These are phyloP conservation scores for Phytophthora litchii DNA, from an alignment of 352 stramenopile genomes.

Conservation along the genomic window DNA sequence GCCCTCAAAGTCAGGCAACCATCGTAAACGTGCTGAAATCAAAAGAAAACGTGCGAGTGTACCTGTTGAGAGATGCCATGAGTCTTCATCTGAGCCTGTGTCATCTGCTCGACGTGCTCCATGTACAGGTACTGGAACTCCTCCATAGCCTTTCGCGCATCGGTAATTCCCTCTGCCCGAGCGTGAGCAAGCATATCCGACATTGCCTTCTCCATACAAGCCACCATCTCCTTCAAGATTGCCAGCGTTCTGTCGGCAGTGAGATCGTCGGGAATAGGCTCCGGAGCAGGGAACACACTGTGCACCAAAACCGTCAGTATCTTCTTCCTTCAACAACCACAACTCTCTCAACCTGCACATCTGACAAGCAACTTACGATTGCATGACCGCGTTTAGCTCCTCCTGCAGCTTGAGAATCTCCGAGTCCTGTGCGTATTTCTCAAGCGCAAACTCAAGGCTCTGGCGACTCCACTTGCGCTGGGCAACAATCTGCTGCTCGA, in stretches of 20 bases:
- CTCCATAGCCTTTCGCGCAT: conserved; percentile 70
- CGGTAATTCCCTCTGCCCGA: conserved; percentile 70
- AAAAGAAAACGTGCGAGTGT: not conserved
- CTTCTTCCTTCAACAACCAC: too few species aligned
- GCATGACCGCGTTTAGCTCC: conserved; percentile 75
- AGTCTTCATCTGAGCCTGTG: conserved; percentile 66
- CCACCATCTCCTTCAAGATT: conserved; percentile 70
- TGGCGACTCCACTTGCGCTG: conserved; percentile 67
- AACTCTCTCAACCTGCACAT: too few species aligned
- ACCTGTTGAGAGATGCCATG: conserved; percentile 70
- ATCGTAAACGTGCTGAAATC: not conserved
- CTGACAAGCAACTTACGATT: conserved; percentile 36
- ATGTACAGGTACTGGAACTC: conserved; percentile 82
- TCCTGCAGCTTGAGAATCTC: conserved; percentile 70
- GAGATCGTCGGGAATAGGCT: conserved; percentile 62
- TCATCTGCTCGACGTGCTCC: conserved; percentile 77
- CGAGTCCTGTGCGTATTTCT: conserved; percentile 63
- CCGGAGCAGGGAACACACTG: conserved; percentile 66
- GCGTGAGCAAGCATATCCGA: conserved; percentile 76
- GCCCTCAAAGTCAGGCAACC: not conserved
- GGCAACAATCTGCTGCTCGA: conserved; percentile 70
- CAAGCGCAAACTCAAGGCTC: conserved; percentile 64
- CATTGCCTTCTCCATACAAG: conserved; percentile 83
- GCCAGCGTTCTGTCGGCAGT: conserved; percentile 72
- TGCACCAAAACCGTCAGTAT: conserved; percentile 12